Conservation (phyloP, 2,329 filamentous ascomycete species). For the Talaromyces islandicus region DNA sequence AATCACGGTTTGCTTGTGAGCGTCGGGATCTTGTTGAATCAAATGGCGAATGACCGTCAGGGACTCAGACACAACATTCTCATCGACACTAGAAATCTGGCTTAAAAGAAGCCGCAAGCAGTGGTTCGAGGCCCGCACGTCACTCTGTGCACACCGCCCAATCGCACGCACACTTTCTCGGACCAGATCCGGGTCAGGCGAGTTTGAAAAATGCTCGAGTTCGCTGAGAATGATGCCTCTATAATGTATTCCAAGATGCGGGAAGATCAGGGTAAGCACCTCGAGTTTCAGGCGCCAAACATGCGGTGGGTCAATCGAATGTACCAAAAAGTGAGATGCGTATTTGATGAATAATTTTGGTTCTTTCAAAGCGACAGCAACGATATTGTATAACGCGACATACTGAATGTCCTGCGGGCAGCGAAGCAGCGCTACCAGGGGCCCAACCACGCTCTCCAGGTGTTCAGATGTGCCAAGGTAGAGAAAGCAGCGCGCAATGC, state of each 20-base stretch:
- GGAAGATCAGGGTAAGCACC: conserved; percentile 83
- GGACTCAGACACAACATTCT: conserved; percentile 83
- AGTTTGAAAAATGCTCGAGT: conserved; percentile 84
- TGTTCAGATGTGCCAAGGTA: conserved; percentile 77
- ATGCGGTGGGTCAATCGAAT: conserved; percentile 68
- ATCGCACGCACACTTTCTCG: conserved; percentile 88
- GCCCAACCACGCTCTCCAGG: conserved; percentile 69
- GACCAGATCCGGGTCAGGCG: conserved; percentile 68
- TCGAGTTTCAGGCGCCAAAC: conserved; percentile 93
- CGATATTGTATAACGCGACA: conserved; percentile 87
- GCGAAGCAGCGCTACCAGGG: conserved; percentile 77
- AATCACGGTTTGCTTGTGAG: conserved; percentile 79
- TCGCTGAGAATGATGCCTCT: conserved; percentile 88
- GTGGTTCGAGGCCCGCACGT: conserved; percentile 62
- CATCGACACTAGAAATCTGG: conserved; percentile 83
- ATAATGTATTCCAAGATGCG: conserved; percentile 65
- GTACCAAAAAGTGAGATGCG: conserved; percentile 81
- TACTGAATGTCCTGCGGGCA: conserved; percentile 83
- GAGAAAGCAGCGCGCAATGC: conserved; percentile 77
- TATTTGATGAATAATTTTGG: conserved; percentile 83
- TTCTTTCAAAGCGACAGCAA: conserved; percentile 74
- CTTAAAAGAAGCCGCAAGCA: conserved; percentile 78
- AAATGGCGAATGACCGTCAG: conserved; percentile 92
- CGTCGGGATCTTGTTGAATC: conserved; percentile 81
- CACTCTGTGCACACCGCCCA: conserved; percentile 81